A percentile compares a stretch with the other conserved stretches of the same genome.
Conservation (phyloP, 805 yeast species). For the Diddensiella santjacobensis region DNA sequence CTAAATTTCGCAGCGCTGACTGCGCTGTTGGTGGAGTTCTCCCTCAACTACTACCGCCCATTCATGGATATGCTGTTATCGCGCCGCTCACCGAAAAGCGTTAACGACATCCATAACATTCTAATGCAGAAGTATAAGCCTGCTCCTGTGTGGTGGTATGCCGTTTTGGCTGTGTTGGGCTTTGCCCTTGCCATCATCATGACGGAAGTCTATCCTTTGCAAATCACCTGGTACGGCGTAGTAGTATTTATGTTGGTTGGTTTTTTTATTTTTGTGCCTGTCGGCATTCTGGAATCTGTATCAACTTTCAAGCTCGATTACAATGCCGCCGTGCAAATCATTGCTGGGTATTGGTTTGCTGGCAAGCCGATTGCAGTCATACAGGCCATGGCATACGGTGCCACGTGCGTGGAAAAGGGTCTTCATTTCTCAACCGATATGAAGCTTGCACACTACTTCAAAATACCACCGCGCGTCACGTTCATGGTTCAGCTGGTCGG, state of each 20-base stretch:
- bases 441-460: slow-evolving; percentile 45
- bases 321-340: slow-evolving; percentile 58
- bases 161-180: slow-evolving; percentile 36
- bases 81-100: neutral
- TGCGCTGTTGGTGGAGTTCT: slow-evolving; percentile 7
- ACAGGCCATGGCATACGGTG: slow-evolving; percentile 43
- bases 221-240: slow-evolving; percentile 60
- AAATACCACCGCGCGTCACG: slow-evolving; percentile 40
- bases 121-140: slow-evolving; percentile 54
- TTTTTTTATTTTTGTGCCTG: slow-evolving; percentile 53
- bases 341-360: slow-evolving; percentile 63
- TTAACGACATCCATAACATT: slow-evolving; percentile 16
- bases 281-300: slow-evolving; percentile 46
- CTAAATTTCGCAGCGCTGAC: slow-evolving; percentile 7
- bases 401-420: slow-evolving; percentile 54
- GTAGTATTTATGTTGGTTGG: slow-evolving; percentile 53
- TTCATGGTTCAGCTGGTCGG: slow-evolving; percentile 39
- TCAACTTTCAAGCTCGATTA: slow-evolving; percentile 55
- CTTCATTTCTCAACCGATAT: slow-evolving; percentile 54
- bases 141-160: slow-evolving; percentile 41
- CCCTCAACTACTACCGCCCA: slow-evolving; percentile 9
- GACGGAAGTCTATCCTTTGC: slow-evolving; percentile 39
- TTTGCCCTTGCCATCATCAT: slow-evolving; percentile 42
- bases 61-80: slow-evolving; percentile 24
- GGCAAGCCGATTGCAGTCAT: slow-evolving; percentile 49